A percentile compares a stretch with the other conserved stretches of the same genome.
These are phyloP conservation scores for Helianthus tuberosus DNA, from an alignment of 129 eudicot genomes.

Conservation along the genomic window DNA sequence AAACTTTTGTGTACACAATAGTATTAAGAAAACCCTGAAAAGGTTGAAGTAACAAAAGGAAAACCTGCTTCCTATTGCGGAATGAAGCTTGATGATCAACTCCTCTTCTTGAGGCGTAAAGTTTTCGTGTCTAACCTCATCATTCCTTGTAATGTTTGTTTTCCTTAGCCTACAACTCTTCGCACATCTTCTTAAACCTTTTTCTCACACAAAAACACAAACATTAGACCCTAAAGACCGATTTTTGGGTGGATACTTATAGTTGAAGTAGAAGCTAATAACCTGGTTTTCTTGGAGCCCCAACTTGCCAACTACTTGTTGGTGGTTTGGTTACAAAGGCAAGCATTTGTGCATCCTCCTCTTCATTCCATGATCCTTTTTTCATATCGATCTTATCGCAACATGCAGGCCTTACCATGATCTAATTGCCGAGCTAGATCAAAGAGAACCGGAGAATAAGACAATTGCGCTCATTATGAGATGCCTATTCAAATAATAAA, in stretches of 20 bases:
- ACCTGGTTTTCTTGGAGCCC: constrained; percentile 58
- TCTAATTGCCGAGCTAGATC: constrained; percentile 15
- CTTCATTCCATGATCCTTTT: constrained; percentile 48
- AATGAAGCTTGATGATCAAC: constrained; percentile 81
- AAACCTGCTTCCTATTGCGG: constrained; percentile 94
- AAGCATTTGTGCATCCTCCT: constrained; percentile 45
- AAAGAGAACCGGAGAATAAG: constrained; percentile 12
- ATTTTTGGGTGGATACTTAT: background rate
- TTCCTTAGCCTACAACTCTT: constrained; percentile 69
- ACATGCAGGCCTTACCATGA: constrained; percentile 68
- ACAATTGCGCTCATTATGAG: constrained; percentile 12
- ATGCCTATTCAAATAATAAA: constrained; percentile 19
- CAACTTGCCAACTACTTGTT: constrained; percentile 45
- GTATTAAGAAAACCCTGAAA: background rate
- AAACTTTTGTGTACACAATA: background rate
- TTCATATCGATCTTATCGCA: constrained; percentile 40
- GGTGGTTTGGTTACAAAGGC: constrained; percentile 40
- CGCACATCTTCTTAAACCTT: constrained; percentile 66
- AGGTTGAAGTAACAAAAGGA: background rate
- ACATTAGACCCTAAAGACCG: background rate
- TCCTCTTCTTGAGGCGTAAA: constrained; percentile 94
- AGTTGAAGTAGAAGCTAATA: constrained; percentile 2
- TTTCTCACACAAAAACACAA: constrained; percentile 13
- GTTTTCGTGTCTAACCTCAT: constrained; percentile 46
- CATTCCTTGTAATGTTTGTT: constrained; percentile 47